These are phyloP conservation scores for Xerocomellus chrysenteron DNA, from an alignment of 768 basidiomycete species.

Conservation along the genomic window DNA sequence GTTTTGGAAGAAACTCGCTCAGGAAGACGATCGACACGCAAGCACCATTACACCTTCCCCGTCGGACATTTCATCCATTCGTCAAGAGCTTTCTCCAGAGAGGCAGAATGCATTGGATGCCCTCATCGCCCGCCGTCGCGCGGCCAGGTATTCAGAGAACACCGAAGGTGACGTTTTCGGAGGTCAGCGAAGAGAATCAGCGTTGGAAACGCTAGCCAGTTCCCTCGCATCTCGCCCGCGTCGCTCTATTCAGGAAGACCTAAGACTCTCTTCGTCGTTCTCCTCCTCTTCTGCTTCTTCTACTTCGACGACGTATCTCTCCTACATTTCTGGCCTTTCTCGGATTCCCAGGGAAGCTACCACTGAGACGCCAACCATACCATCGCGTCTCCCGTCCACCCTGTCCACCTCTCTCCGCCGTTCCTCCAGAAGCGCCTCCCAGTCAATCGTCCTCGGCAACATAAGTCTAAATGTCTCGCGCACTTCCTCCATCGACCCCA, in stretches of 20 bases:
- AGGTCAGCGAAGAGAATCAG: slow-evolving; percentile 12
- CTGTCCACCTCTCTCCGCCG: slow-evolving; percentile 23
- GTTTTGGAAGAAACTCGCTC: slow-evolving; percentile 47
- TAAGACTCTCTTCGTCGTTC: slow-evolving; percentile 16
- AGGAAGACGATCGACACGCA: slow-evolving; percentile 27
- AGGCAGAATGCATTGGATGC: slow-evolving; percentile 39
- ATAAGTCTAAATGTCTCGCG: slow-evolving; percentile 26
- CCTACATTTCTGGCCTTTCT: slow-evolving; percentile 13
- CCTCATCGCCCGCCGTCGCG: slow-evolving; percentile 31
- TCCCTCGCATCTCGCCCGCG: slow-evolving; percentile 27
- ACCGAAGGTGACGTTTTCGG: slow-evolving; percentile 26
- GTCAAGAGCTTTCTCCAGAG: slow-evolving; percentile 22
- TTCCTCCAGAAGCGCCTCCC: slow-evolving; percentile 20
- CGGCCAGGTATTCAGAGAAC: slow-evolving; percentile 9
- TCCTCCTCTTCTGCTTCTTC: slow-evolving; percentile 22
- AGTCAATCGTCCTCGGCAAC: slow-evolving; percentile 28
- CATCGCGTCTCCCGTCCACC: slow-evolving; percentile 12
- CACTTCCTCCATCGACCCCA: slow-evolving; percentile 18
- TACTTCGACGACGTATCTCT: slow-evolving; percentile 19
- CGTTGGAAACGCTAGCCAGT: slow-evolving; percentile 20
- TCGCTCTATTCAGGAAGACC: slow-evolving; percentile 10
- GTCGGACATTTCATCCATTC: slow-evolving; percentile 32
- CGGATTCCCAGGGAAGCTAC: slow-evolving; percentile 1
- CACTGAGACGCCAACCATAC: slow-evolving; percentile 19
- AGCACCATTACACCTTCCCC: slow-evolving; percentile 29